A percentile compares a stretch with the other conserved stretches of the same genome.
Conservation (phyloP, 2,329 filamentous ascomycete species). For the Kalmusia sp. region DNA sequence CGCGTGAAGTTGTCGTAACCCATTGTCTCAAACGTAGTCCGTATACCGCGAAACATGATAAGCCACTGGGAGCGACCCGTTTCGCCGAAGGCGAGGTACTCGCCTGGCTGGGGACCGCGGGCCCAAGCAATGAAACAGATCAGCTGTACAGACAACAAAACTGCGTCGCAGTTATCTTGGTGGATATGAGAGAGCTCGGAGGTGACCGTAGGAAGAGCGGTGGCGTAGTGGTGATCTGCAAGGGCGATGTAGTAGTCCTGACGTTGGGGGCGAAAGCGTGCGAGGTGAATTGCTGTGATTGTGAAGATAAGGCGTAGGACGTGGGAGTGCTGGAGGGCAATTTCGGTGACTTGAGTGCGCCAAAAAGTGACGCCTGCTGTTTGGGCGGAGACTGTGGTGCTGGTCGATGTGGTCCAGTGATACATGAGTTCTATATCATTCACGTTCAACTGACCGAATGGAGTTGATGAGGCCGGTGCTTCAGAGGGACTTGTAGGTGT, state of each 20-base stretch:
- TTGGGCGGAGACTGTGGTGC: slow-evolving; percentile 27
- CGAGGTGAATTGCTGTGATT: slow-evolving; percentile 34
- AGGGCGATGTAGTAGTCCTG: slow-evolving; percentile 23
- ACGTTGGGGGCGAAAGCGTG: slow-evolving; percentile 25
- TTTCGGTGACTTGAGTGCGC: slow-evolving; percentile 25
- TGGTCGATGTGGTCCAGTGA: slow-evolving; percentile 35
- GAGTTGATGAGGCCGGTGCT: background rate
- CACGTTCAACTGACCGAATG: slow-evolving; percentile 12
- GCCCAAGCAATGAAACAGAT: slow-evolving; percentile 35
- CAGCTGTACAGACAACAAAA: slow-evolving; percentile 31
- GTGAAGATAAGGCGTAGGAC: slow-evolving; percentile 33
- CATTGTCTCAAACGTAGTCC: slow-evolving; percentile 26
- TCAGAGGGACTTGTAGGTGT: background rate
- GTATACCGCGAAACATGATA: slow-evolving; percentile 38
- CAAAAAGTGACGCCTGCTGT: slow-evolving; percentile 16
- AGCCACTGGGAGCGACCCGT: slow-evolving; percentile 36
- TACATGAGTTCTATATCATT: slow-evolving; percentile 36
- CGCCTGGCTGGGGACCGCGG: slow-evolving; percentile 32
- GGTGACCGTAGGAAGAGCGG: slow-evolving; percentile 27
- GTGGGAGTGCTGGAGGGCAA: slow-evolving; percentile 25
- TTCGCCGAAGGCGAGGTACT: slow-evolving; percentile 38
- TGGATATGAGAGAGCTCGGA: slow-evolving; percentile 26
- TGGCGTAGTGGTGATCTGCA: slow-evolving; percentile 30
- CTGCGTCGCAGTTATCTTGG: slow-evolving; percentile 29
- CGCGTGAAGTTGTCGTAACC: slow-evolving; percentile 11